Evolutionary conservation across 2,329 filamentous ascomycete genomes (phyloP).

Genomic region (Neonectria sp.): DNA sequence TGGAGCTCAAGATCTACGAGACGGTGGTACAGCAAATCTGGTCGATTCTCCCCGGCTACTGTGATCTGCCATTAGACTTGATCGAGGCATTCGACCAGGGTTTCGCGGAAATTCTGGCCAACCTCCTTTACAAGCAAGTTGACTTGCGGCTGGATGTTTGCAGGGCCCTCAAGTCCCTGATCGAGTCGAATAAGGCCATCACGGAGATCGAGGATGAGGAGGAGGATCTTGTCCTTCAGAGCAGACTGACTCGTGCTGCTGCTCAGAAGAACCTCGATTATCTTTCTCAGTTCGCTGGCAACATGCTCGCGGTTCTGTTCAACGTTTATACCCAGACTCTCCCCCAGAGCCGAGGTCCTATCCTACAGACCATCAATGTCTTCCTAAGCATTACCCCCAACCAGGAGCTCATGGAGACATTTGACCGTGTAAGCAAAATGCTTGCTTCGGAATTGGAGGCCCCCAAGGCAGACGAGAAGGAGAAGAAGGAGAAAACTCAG

Average conservation of each 20-base stretch:
- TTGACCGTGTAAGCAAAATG: constrained; percentile 88
- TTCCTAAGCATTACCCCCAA: constrained; percentile 90
- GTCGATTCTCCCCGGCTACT: constrained; percentile 94
- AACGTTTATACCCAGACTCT: constrained; percentile 98
- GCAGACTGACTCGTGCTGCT: constrained; percentile 80
- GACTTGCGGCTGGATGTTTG: constrained; percentile 91
- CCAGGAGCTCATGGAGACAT: constrained; percentile 87
- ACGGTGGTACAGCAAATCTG: constrained; percentile 96
- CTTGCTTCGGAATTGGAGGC: constrained; percentile 79
- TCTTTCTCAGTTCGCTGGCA: constrained; percentile 84
- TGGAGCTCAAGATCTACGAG: constrained; percentile 98
- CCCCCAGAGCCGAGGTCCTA: constrained; percentile 90
- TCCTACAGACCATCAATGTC: constrained; percentile 94
- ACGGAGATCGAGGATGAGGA: constrained; percentile 76
- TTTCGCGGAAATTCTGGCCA: constrained; percentile 92
- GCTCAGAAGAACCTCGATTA: constrained; percentile 88
- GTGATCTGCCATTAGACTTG: constrained; percentile 89
- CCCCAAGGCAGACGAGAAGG: constrained; percentile 66
- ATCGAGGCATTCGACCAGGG: constrained; percentile 83
- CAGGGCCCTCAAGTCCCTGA: constrained; percentile 85
- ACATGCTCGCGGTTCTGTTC: constrained; percentile 96
- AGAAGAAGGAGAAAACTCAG: constrained; percentile 75
- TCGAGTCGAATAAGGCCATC: constrained; percentile 93
- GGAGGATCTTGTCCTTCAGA: constrained; percentile 83
- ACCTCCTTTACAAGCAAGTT: constrained; percentile 92